Evolutionary conservation across 116 monocot species (phyloP), one percentile per base, ranked within the genome.

Genomic region (Dioscorea cayenensis): DNA sequence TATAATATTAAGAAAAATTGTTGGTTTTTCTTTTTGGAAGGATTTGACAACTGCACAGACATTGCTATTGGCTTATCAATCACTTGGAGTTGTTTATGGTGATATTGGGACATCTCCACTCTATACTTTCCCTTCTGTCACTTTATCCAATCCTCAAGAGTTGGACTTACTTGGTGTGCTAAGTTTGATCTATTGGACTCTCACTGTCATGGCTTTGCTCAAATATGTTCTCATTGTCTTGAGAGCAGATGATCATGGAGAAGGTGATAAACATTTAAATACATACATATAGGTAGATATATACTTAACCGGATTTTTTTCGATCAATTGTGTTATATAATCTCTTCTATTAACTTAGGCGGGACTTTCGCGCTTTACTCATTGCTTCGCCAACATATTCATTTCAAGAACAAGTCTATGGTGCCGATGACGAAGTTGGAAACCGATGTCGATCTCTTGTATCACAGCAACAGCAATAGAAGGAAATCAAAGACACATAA

Each of bases 41-140:
- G 71, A 12, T 5, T 79, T 65, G 48, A 79, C 82, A n/a, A 23
- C 35, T 18, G 0, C 67, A 60, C 76, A 88, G 52, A 71, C 75
- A 22, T 18, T 83, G 48, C 6, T 83, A 55, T 50, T 89, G 65
- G 74, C 67, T 0, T 89, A 82, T 18, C 84, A 89, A 38, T 77
- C 89, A 7, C 85, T 89, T n/a, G 89, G 89, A 7, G 80, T 89
- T 50, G 85, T 89, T 29, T 89, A 82, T 37, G 89, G 89, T 0
- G 89, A 85, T 71, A 25, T 89, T n/a, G 89, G 84, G 28, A 89
- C 89, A 7, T 89, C 89, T 28, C 89, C 89, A 21, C 82, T 89
- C 20, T 89, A 89, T 28, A 77, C 77, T 11, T 89, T 85, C 79
- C 75, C 85, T 3, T 89, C 89, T 0, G 73, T 89, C 65, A 70